These are phyloP conservation scores for Cinnamomum micranthum DNA, from an alignment of 164 flowering plant genomes.

Conservation along the genomic window DNA sequence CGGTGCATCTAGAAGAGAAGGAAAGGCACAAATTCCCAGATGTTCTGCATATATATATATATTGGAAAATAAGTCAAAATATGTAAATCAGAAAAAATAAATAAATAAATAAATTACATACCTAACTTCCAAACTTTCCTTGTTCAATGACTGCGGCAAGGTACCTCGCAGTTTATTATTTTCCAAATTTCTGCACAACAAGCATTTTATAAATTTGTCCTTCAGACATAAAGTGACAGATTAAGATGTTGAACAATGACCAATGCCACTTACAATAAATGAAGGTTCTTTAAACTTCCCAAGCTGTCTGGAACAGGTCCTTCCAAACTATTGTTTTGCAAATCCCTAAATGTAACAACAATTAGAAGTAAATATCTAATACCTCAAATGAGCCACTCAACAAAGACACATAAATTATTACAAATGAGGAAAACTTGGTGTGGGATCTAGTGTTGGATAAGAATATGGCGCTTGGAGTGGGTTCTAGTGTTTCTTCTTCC, in stretches of 20 bases:
- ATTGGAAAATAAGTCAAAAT: constrained; percentile 15
- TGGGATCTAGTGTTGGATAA: not conserved
- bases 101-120: constrained; percentile 18
- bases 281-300: constrained; percentile 64
- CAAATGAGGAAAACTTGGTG: not conserved
- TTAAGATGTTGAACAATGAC: constrained; percentile 2
- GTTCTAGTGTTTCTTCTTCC: not conserved
- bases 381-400: not conserved
- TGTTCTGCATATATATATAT: constrained; percentile 41
- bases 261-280: constrained; percentile 50
- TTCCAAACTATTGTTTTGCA: constrained; percentile 65
- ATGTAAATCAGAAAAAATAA: not conserved
- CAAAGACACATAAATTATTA: not conserved
- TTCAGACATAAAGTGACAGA: not conserved
- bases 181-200: constrained; percentile 62
- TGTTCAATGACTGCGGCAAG: constrained; percentile 66
- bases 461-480: not conserved
- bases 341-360: constrained; percentile 47
- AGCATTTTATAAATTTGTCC: not conserved
- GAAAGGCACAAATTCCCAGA: constrained; percentile 81
- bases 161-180: constrained; percentile 69
- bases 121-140: constrained; percentile 62
- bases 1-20: constrained; percentile 53
- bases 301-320: constrained; percentile 73
- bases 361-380: not conserved